Base-by-base conservation (phyloP, 2,329 filamentous ascomycete genomes). In the Monosporascus sp. region DNA sequence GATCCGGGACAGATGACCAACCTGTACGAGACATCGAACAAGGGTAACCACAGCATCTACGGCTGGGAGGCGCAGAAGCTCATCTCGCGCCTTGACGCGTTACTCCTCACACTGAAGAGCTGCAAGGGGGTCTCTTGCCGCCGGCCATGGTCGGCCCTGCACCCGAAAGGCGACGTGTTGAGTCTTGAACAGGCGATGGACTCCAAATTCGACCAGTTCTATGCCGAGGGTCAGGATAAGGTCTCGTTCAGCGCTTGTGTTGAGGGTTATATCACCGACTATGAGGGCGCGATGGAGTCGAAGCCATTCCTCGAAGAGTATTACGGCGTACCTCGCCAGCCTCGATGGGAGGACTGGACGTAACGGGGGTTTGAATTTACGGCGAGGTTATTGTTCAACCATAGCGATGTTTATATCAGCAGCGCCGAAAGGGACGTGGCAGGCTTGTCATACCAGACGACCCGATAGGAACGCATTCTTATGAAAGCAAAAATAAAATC, bases 51-150 rank as follows among this genome's bases (percentile, higher is more conserved):
- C 22, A 36, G 7, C 16, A 1, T 3, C 26, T 11, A 22, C 22
- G 52, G 5, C 34, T 24, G 31, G n/a, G 49, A 7, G 44, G 26
- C 14, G 19, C 41, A 17, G 8, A 51, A 8, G 9, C 24, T 61
- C 27, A 49, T 58, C 38, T 38, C 52, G 20, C 59, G 59, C 20
- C 53, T 62, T 20, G 57, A 61, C 44, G 55, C 59, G 3, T 56
- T 60, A n/a, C 52, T 60, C 38, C 56, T 62, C 58, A 55, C 59
- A 11, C 55, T 56, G 3, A 61, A 62, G 19, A 60, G 59, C 3
- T 61, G 60, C 48, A 55, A 56, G 34, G 52, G 55, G 3, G 43
- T 27, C 27, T 51, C 52, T 11, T 61, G 59, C 52, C 52, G 54
- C 26, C 53, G 55, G 27, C 61, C 59, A 7, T 61, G 58, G 61